A percentile compares a stretch with the other conserved stretches of the same genome.
Evolutionary conservation across 805 yeast species (phyloP).

Genomic region (Millerozyma miso): DNA sequence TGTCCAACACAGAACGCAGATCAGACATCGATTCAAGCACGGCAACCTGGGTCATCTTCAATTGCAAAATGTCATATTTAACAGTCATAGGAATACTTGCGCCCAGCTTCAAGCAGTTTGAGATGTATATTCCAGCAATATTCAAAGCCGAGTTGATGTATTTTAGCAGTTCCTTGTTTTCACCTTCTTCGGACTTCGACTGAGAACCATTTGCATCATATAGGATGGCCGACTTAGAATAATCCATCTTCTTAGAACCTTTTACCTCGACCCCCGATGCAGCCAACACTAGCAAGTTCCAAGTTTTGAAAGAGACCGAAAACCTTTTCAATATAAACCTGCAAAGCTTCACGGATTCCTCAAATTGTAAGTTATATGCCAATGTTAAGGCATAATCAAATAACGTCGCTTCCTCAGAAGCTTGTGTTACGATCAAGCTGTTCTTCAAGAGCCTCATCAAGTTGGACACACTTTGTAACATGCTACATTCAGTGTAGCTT

Average conservation of each 20-base stretch:
- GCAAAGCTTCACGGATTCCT: conserved; percentile 41
- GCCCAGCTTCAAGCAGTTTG: conserved; percentile 22
- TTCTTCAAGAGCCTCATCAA: conserved; percentile 28
- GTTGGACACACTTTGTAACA: conserved; percentile 13
- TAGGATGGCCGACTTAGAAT: background rate
- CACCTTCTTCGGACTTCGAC: background rate
- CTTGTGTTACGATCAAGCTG: conserved; percentile 32
- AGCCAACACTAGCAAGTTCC: conserved; percentile 62
- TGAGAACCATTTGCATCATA: background rate
- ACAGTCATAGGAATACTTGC: conserved; percentile 21
- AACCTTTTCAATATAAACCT: conserved; percentile 46
- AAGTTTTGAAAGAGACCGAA: conserved; percentile 55
- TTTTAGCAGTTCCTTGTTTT: conserved; percentile 46
- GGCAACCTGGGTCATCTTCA: conserved; percentile 72
- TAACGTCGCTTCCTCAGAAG: conserved; percentile 25
- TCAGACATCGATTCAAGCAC: conserved; percentile 63
- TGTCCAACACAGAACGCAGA: conserved; percentile 51
- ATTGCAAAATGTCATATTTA: conserved; percentile 54
- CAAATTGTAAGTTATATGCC: conserved; percentile 40
- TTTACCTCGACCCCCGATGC: background rate
- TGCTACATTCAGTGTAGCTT: conserved; percentile 16
- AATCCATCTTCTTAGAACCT: background rate
- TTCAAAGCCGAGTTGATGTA: conserved; percentile 51
- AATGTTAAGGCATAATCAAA: conserved; percentile 47
- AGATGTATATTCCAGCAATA: conserved; percentile 33